Evolutionary conservation across 2,329 filamentous ascomycete species (phyloP).

Genomic region (Colletotrichum sp.): DNA sequence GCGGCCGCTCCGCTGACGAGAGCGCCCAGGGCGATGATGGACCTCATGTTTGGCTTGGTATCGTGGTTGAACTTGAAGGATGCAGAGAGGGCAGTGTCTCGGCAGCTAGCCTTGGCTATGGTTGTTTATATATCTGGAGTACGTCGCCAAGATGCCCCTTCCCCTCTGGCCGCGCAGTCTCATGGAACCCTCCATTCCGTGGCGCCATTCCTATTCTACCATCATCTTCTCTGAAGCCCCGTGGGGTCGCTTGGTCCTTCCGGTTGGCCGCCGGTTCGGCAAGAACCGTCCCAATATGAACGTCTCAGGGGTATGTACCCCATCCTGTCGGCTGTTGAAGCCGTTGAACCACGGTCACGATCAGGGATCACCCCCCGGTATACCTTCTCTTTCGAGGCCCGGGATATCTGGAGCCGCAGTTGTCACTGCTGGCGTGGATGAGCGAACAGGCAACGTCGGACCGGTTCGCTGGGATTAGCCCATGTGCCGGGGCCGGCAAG

Average conservation of each 20-base stretch:
- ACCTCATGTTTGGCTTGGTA: neutral
- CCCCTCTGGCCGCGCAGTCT: neutral
- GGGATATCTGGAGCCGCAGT: conserved; percentile 3
- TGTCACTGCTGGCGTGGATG: neutral
- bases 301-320: neutral
- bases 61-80: neutral
- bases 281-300: neutral
- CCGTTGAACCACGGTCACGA: neutral
- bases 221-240: neutral
- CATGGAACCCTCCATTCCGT: conserved; percentile 13
- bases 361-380: neutral
- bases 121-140: neutral
- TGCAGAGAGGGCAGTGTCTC: neutral
- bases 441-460: neutral
- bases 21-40: neutral
- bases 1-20: conserved; percentile 8
- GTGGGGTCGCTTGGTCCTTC: neutral
- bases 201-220: conserved; percentile 3
- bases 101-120: neutral
- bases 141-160: neutral
- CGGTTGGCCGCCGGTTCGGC: neutral
- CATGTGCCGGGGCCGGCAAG: neutral
- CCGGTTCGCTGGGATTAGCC: neutral
- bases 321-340: neutral
- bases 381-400: neutral